A percentile compares a stretch with the other conserved stretches of the same genome.
These are phyloP conservation scores for Ochromonas danica DNA, from an alignment of 108 stramenopile genomes.

Conservation along the genomic window DNA sequence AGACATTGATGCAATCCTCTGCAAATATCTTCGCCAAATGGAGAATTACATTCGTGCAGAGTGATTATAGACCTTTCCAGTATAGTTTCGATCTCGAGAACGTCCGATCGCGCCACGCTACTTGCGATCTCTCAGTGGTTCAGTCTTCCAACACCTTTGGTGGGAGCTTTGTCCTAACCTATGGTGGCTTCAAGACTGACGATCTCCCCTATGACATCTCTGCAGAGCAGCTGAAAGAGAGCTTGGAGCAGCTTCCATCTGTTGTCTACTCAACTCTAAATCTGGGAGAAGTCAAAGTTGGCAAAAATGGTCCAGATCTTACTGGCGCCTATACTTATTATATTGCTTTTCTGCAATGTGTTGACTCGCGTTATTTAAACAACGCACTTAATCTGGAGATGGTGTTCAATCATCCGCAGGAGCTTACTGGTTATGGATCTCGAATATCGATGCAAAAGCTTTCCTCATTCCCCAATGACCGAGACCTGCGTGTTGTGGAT, in stretches of 20 bases:
- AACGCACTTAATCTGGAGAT: too few relatives aligned
- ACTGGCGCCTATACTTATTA: neutral
- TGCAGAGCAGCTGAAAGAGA: slow-evolving; percentile 60
- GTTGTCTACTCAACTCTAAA: slow-evolving; percentile 60
- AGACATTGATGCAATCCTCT: neutral
- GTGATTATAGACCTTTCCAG: neutral
- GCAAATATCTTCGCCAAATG: neutral
- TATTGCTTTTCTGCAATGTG: too few relatives aligned
- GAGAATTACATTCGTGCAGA: neutral
- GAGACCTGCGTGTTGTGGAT: too few relatives aligned
- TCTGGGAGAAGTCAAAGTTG: slow-evolving; percentile 37
- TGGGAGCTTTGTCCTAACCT: slow-evolving; percentile 64
- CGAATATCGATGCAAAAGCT: too few relatives aligned
- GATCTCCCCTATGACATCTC: slow-evolving; percentile 62
- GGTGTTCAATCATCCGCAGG: too few relatives aligned
- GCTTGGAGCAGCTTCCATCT: slow-evolving; percentile 59
- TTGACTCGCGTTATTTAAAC: too few relatives aligned
- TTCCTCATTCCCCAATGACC: too few relatives aligned
- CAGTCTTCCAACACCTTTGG: slow-evolving; percentile 69
- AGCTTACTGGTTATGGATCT: too few relatives aligned
- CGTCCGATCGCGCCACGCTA: too few relatives aligned
- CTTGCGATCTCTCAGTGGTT: too few relatives aligned
- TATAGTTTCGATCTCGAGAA: too few relatives aligned
- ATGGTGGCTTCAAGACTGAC: slow-evolving; percentile 51
- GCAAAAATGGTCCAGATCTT: neutral